Evolutionary conservation across 805 yeast species (phyloP), one percentile per base, ranked within the genome.

Genomic region (Dipodascus geniculatus): DNA sequence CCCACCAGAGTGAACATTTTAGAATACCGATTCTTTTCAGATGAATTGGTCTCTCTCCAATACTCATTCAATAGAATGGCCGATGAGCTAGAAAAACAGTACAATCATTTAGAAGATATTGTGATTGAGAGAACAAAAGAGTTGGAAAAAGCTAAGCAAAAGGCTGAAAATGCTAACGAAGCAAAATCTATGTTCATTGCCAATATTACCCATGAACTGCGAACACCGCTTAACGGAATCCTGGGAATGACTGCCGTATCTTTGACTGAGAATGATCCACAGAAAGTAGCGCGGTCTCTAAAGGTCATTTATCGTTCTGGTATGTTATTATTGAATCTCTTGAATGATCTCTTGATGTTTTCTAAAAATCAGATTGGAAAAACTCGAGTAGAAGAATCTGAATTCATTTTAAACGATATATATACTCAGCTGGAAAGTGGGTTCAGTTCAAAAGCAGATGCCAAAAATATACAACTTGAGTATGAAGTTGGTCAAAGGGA

Each of bases 171-270:
- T 24, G 99, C 99, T 0, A 91, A 91, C 67, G 97, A 93, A 61
- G 96, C 98, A 2, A 93, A 93, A 64, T 90, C 98, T 3, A 89
- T 87, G 3, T 88, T 88, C 65, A 83, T 88, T 62, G 96, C 96
- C 1, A 87, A 90, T 60, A 89, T 88, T 17, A 87, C 96, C 0
- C 96, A 88, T 67, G 99, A 93, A 71, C 74, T 93, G 63, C 79
- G 98, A 61, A 93, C 98, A 0, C 99, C 99, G 1, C 73, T 93
- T 57, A 93, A 93, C 67, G 99, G 99, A 65, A 93, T 93, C 47
- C 71, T 93, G 53, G 98, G 98, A 58, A 87, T 91, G 90, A 87
- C 97, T 0, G 85, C 95, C 1, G 85, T 91, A 54, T 90, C 96
- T 3, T 81, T 89, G 86, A 93, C 86, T 20, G 97, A 90, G 63